Base-by-base conservation (phyloP, 306 rosid species). In the Nissolia schottii region DNA sequence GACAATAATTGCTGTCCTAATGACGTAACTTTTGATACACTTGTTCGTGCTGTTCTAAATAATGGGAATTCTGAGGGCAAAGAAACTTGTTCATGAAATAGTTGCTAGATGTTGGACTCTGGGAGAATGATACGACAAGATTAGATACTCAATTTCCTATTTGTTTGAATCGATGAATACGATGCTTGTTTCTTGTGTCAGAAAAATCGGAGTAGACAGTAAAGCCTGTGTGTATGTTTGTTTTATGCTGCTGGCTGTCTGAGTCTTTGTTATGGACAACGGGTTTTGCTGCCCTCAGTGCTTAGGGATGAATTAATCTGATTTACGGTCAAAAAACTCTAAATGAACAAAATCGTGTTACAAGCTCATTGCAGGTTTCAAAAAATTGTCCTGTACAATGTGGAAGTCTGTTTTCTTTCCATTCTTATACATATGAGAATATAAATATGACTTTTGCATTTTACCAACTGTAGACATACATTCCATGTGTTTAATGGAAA, bases 11-110 rank as follows among this genome's bases (percentile, higher is more conserved):
- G 53, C 62, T 67, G 2, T 53, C 82, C 82, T 15, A 70, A 63
- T 49, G 64, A 4, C 16, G 50, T 70, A 31, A 70, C 82, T 71
- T 78, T 78, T 41, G 82, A 78, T 63, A 46, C 73, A 49, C 20
- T 78, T 35, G 67, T 78, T 43, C 82, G 82, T 16, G 73, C 77
- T 3, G 2, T 63, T 28, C 28, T 70, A 77, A 77, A 70, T 40
- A 61, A 31, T 22, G 43, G 40, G 50, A 23, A 22, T 29, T 31
- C 31, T 15, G 25, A 68, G 31, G 71, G 35, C 11, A 41, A 29
- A 45, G 64, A 23, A 73, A 9, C 27, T 57, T 41, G 24, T 71
- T 73, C 50, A 66, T 14, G 64, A 51, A 46, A 57, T 4, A 14
- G 68, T 59, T 64, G 55, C 56, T 55, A 7, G 82, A 64, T 54